These are phyloP conservation scores for Boletus insuetus DNA, from an alignment of 768 basidiomycete species.

Conservation along the genomic window DNA sequence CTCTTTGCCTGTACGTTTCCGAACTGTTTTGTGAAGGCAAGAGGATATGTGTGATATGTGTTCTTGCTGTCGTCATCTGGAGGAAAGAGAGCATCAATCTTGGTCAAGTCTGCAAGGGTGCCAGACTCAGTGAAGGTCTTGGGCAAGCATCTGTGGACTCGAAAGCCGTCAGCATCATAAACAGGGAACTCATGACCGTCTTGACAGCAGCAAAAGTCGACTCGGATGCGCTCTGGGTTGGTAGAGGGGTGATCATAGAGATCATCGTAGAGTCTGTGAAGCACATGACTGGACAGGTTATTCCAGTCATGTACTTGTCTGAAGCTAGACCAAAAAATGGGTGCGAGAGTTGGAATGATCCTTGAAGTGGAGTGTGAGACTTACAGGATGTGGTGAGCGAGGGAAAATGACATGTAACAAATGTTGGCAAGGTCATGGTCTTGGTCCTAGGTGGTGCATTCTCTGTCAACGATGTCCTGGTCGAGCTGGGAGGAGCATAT, in stretches of 20 bases:
- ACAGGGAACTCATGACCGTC: not conserved
- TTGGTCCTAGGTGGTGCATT: too few relatives aligned
- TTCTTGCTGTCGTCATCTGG: too few relatives aligned
- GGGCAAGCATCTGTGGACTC: not conserved
- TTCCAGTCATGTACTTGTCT: not conserved
- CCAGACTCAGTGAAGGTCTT: not conserved
- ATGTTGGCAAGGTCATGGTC: not conserved
- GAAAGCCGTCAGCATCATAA: not conserved
- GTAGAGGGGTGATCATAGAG: not conserved
- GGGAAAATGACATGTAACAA: not conserved
- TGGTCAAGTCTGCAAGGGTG: not conserved
- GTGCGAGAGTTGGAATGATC: too few relatives aligned
- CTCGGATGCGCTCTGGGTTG: not conserved
- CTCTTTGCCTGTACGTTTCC: not conserved
- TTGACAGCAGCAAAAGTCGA: not conserved
- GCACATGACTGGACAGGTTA: accelerated
- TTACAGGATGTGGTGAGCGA: slow-evolving; percentile 4
- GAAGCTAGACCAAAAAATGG: not conserved
- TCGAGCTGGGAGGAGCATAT: not conserved
- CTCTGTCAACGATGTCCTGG: too few relatives aligned
- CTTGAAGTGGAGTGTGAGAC: too few relatives aligned
- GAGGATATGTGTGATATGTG: not conserved
- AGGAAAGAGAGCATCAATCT: not conserved
- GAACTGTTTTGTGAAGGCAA: not conserved
- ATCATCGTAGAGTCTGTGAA: not conserved